Evolutionary conservation across 2,329 filamentous ascomycete genomes (phyloP).

Genomic region (Amauroascus niger): DNA sequence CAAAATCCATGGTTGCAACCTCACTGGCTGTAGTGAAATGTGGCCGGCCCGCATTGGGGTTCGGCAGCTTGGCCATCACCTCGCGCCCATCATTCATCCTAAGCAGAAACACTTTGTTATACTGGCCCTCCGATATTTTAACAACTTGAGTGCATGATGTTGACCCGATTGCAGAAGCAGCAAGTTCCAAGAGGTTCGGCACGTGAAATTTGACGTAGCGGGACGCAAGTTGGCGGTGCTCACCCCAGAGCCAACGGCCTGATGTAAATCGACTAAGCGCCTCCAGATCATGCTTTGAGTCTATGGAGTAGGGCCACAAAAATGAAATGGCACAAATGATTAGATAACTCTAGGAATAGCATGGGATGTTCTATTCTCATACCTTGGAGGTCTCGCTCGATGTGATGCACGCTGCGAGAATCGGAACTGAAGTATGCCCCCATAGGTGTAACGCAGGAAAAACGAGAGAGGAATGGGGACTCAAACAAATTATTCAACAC

Average conservation of each 20-base stretch:
- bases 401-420: no score
- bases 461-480: no score
- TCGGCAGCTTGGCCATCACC: constrained; percentile 13
- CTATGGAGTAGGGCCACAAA: no score
- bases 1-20: constrained; percentile 22
- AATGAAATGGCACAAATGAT: no score
- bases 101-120: constrained; percentile 28
- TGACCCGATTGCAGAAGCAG: constrained; percentile 26
- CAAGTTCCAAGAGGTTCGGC: constrained; percentile 26
- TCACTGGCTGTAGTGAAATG: constrained; percentile 10
- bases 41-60: constrained; percentile 9
- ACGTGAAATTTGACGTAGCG: constrained; percentile 29
- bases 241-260: constrained; percentile 33
- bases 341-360: no score
- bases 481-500: no score
- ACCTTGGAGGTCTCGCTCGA: no score
- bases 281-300: no score
- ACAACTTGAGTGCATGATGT: constrained; percentile 18
- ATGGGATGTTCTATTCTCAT: no score
- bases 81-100: constrained; percentile 14
- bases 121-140: constrained; percentile 25
- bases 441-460: no score
- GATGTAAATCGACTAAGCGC: no score
- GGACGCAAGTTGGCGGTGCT: constrained; percentile 25
- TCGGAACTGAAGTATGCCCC: no score